phyloP scores from a whole-genome alignment of 805 yeast species.

The Ascoidea rubescens region DNA sequence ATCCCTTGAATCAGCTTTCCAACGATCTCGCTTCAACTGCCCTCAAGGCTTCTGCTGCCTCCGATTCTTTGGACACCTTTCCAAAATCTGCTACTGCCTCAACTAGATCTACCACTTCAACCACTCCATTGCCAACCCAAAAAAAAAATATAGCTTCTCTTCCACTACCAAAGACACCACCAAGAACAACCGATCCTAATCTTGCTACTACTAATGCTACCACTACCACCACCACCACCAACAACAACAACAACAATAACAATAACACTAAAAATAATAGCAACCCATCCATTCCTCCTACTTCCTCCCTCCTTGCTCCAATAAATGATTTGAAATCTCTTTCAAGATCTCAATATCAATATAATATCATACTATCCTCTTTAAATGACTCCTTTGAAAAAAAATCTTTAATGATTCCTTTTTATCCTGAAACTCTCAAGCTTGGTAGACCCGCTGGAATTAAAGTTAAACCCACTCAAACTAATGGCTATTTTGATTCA shows the following conservation, averaged over 20 bases:
- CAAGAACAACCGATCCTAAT: background rate
- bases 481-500: slow-evolving; percentile 90
- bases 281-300: background rate
- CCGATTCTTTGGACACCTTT: background rate
- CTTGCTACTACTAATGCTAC: background rate
- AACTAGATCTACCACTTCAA: background rate
- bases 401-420: slow-evolving; percentile 69
- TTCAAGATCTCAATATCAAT: slow-evolving; percentile 14
- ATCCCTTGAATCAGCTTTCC: no score
- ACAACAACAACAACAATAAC: background rate
- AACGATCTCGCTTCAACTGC: no score
- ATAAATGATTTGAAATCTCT: slow-evolving; percentile 3
- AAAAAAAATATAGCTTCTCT: no score
- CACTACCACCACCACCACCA: background rate
- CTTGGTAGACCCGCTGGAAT: slow-evolving; percentile 79
- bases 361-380: slow-evolving; percentile 60
- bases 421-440: slow-evolving; percentile 68
- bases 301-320: background rate
- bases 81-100: background rate
- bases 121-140: background rate
- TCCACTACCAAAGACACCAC: background rate
- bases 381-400: slow-evolving; percentile 72
- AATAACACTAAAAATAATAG: background rate
- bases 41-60: background rate
- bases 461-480: slow-evolving; percentile 36